Conservation (phyloP, 805 yeast genomes). For the Starmera pachycereana region DNA sequence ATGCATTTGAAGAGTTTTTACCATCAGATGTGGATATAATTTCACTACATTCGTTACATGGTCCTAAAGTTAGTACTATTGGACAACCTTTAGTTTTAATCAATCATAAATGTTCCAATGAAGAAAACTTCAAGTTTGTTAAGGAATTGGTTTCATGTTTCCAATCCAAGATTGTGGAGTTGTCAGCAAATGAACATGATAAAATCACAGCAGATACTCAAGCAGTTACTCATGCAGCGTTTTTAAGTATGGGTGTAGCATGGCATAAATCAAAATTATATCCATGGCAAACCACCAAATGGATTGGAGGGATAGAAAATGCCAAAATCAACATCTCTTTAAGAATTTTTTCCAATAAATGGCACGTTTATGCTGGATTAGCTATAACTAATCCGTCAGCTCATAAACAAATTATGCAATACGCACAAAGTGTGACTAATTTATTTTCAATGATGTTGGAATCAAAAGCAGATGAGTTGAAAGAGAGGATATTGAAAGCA, state of each 20-base stretch:
- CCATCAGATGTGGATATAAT: constrained; percentile 79
- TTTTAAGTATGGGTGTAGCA: constrained; percentile 92
- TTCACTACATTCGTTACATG: constrained; percentile 87
- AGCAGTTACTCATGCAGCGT: constrained; percentile 97
- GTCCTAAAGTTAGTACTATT: constrained; percentile 78
- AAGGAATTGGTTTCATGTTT: constrained; percentile 59
- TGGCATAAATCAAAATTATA: constrained; percentile 78
- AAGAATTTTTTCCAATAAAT: constrained; percentile 84
- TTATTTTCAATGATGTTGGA: constrained; percentile 77
- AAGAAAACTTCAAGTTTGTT: constrained; percentile 48
- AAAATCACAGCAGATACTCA: constrained; percentile 96
- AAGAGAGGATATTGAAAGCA: constrained; percentile 51
- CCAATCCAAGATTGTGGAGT: constrained; percentile 63
- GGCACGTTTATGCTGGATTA: constrained; percentile 97
- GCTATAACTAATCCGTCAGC: constrained; percentile 96
- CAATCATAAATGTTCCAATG: constrained; percentile 48
- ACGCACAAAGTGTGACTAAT: constrained; percentile 75
- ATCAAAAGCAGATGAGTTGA: constrained; percentile 48
- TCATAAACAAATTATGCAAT: constrained; percentile 82
- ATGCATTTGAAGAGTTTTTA: constrained; percentile 65
- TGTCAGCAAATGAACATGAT: constrained; percentile 86
- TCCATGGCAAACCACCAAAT: constrained; percentile 83
- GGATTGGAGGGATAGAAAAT: constrained; percentile 93
- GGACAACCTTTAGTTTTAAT: constrained; percentile 92
- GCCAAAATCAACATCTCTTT: constrained; percentile 91